Evolutionary conservation across 305 asterid genomes (phyloP).

Genomic region (Striga hermonthica): DNA sequence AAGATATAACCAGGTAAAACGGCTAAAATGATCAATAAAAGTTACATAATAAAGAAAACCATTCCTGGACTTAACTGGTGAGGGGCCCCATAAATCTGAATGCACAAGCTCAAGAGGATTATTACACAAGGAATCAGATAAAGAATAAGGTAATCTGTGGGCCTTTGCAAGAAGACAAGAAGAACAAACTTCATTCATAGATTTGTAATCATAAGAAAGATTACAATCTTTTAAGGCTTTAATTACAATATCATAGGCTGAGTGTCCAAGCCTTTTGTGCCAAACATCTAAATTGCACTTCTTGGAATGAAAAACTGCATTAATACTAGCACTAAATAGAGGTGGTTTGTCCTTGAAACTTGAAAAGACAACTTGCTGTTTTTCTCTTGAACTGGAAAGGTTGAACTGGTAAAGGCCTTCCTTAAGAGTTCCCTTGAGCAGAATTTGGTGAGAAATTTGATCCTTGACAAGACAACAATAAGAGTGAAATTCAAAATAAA

Average conservation of each 20-base stretch:
- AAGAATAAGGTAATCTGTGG: background rate
- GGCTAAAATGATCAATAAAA: background rate
- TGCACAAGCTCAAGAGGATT: background rate
- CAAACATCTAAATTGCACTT: too few relatives aligned
- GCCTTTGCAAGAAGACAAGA: background rate
- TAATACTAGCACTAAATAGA: too few relatives aligned
- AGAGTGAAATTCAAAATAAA: too few relatives aligned
- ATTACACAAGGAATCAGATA: background rate
- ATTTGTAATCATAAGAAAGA: background rate
- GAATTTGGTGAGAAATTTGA: too few relatives aligned
- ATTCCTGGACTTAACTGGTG: background rate
- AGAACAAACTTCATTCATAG: background rate
- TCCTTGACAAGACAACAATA: too few relatives aligned
- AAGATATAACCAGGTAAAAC: background rate
- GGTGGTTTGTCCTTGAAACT: too few relatives aligned
- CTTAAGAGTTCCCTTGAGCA: too few relatives aligned
- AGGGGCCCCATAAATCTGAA: background rate
- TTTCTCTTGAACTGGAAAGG: too few relatives aligned
- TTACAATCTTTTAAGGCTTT: background rate
- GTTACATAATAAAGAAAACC: background rate
- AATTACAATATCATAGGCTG: background rate
- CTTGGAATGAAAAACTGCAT: too few relatives aligned
- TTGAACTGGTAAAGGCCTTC: too few relatives aligned
- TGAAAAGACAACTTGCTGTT: too few relatives aligned
- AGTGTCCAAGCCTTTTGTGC: too few relatives aligned